Evolutionary conservation across 2,329 filamentous ascomycete genomes (phyloP).

Genomic region (Domatiomyces globalis): DNA sequence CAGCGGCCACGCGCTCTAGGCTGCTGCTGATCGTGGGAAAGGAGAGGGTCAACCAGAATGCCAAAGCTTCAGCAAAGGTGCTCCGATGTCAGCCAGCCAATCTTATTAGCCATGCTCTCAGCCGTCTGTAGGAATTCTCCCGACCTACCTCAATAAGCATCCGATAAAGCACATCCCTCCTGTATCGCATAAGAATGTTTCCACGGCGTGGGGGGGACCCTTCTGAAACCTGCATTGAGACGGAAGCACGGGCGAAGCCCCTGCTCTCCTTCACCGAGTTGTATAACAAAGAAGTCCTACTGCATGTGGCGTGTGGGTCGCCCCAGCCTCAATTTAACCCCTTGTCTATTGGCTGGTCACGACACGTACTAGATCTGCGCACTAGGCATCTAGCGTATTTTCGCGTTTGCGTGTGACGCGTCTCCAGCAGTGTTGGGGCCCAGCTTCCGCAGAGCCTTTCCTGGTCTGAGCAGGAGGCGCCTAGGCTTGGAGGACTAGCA

Average conservation of each 20-base stretch:
- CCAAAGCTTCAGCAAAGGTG: background rate
- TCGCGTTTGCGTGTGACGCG: background rate
- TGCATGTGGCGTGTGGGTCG: background rate
- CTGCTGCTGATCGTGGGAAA: no score
- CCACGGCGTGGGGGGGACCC: background rate
- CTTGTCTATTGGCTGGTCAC: background rate
- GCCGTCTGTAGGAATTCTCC: no score
- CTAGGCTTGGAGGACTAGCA: no score
- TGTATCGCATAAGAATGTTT: background rate
- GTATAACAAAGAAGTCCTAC: no score
- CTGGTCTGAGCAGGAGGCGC: background rate
- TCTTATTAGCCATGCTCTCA: background rate
- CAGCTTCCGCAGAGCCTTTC: background rate
- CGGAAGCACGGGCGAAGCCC: no score
- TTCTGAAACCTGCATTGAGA: background rate
- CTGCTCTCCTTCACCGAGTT: no score
- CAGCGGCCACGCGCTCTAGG: no score
- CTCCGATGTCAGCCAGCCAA: background rate
- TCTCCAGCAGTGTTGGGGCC: background rate
- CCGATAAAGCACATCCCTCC: background rate
- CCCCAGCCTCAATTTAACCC: background rate
- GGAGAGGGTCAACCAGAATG: no score
- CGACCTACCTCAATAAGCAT: background rate
- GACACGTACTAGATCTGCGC: background rate
- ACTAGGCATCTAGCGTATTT: background rate